Evolutionary conservation across 768 basidiomycete species (phyloP).

Genomic region (Tephrocybe rancida): DNA sequence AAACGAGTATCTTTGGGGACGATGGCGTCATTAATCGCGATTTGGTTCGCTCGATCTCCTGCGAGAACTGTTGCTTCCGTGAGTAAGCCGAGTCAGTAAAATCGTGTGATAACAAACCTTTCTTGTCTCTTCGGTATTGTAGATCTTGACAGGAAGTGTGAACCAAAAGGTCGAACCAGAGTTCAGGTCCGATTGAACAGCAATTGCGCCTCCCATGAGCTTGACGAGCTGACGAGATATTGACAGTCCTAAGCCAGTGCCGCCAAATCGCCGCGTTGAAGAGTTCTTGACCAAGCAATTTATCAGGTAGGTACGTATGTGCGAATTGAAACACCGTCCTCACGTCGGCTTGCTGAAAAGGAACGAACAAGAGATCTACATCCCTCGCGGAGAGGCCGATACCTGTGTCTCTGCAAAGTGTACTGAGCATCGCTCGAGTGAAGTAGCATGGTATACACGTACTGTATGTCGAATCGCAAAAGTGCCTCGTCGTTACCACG

Average conservation of each 20-base stretch:
- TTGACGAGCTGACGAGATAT: slow-evolving; percentile 77
- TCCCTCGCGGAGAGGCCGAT: slow-evolving; percentile 71
- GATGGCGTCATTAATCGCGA: slow-evolving; percentile 47
- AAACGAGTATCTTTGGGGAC: slow-evolving; percentile 54
- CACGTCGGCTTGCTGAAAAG: slow-evolving; percentile 76
- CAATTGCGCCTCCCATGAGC: slow-evolving; percentile 76
- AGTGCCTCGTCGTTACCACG: slow-evolving; percentile 44
- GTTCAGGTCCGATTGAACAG: slow-evolving; percentile 64
- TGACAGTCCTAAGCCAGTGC: slow-evolving; percentile 75
- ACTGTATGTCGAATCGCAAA: slow-evolving; percentile 72
- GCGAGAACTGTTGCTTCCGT: slow-evolving; percentile 35
- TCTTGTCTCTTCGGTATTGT: slow-evolving; percentile 55
- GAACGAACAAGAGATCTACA: slow-evolving; percentile 68
- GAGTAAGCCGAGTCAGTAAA: background rate
- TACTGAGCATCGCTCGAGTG: slow-evolving; percentile 4
- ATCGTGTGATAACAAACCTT: slow-evolving; percentile 38
- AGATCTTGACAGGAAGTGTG: slow-evolving; percentile 66
- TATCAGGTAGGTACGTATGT: background rate
- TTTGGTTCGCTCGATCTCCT: slow-evolving; percentile 49
- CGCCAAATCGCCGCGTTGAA: slow-evolving; percentile 74
- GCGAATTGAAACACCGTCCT: slow-evolving; percentile 7
- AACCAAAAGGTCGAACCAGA: slow-evolving; percentile 76
- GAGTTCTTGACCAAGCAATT: slow-evolving; percentile 48
- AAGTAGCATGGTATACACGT: slow-evolving; percentile 9
- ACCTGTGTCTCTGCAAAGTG: slow-evolving; percentile 59